Evolutionary conservation across 2,329 filamentous ascomycete species (phyloP).

Genomic region (Delphinella strobiligena): DNA sequence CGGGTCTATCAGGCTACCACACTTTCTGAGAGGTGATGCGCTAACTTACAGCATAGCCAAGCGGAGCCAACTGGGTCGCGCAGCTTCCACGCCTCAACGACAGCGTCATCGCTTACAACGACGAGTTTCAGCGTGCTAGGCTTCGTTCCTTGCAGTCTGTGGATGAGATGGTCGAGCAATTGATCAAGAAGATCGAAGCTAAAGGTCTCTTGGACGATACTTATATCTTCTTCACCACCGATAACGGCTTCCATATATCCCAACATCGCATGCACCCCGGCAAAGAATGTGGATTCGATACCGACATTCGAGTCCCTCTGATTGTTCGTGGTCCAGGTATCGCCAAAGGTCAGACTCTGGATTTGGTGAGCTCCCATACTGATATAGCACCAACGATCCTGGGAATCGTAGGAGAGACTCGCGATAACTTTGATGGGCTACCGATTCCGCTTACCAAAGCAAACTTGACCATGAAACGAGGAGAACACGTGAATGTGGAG

Average conservation of each 20-base stretch:
- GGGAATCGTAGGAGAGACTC: conserved; percentile 24
- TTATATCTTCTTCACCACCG: conserved; percentile 49
- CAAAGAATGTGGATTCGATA: conserved; percentile 47
- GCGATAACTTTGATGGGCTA: conserved; percentile 45
- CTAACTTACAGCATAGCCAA: conserved; percentile 14
- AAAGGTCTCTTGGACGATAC: conserved; percentile 31
- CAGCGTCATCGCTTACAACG: conserved; percentile 34
- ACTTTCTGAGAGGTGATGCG: too few relatives aligned
- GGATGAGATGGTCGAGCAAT: conserved; percentile 41
- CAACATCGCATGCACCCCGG: conserved; percentile 48
- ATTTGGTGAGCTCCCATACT: conserved; percentile 48
- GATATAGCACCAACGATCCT: conserved; percentile 53
- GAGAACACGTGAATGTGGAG: conserved; percentile 36
- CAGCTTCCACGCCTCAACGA: conserved; percentile 30
- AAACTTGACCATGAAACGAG: conserved; percentile 16
- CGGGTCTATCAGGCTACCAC: too few relatives aligned
- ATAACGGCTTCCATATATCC: conserved; percentile 51
- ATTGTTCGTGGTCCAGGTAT: conserved; percentile 49
- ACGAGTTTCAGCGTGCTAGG: conserved; percentile 40
- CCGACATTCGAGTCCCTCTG: conserved; percentile 49
- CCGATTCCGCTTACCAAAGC: conserved; percentile 31
- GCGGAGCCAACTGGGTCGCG: conserved; percentile 38
- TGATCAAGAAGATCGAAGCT: conserved; percentile 32
- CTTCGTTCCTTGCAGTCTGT: conserved; percentile 42
- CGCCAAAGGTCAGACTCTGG: conserved; percentile 26